These are phyloP conservation scores for Actinomucor elegans DNA, from an alignment of 371 early-diverging fungal species.

Conservation along the genomic window DNA sequence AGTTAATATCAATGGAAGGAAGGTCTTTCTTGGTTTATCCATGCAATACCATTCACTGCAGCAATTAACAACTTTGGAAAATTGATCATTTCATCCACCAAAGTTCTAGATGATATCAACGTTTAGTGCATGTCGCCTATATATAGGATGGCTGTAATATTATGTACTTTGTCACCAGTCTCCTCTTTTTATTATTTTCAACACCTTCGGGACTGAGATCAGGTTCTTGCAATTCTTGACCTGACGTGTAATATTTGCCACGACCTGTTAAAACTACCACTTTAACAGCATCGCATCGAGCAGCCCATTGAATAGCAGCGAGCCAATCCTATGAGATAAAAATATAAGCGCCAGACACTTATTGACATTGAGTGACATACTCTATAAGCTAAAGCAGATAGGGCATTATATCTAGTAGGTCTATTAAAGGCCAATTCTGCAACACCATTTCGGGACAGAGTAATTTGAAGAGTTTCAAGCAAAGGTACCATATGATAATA, in stretches of 20 bases:
- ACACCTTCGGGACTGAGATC: slow-evolving; percentile 35
- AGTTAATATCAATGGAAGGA: not conserved
- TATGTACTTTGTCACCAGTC: slow-evolving; percentile 18
- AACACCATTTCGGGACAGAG: slow-evolving; percentile 55
- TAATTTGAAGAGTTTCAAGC: slow-evolving; percentile 55
- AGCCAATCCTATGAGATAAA: slow-evolving; percentile 73
- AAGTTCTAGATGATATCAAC: slow-evolving; percentile 28
- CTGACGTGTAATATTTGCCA: slow-evolving; percentile 69
- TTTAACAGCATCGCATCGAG: slow-evolving; percentile 49
- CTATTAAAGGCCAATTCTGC: slow-evolving; percentile 69
- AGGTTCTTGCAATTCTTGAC: slow-evolving; percentile 57
- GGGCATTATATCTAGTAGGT: slow-evolving; percentile 63
- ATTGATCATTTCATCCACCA: slow-evolving; percentile 59
- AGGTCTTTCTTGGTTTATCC: not conserved
- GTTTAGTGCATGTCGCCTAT: not conserved
- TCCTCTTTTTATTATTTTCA: slow-evolving; percentile 22
- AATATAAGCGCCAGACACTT: too few species aligned
- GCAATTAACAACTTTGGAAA: slow-evolving; percentile 76
- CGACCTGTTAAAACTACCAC: slow-evolving; percentile 67
- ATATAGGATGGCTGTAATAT: not conserved
- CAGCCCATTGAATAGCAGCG: slow-evolving; percentile 58
- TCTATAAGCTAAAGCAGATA: slow-evolving; percentile 60
- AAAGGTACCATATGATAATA: too few species aligned
- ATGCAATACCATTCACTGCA: slow-evolving; percentile 63
- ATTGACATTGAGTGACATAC: slow-evolving; percentile 19